A percentile compares a stretch with the other conserved stretches of the same genome.
Conservation (phyloP, 345 rosid species). For the Dipteronia dyeriana region DNA sequence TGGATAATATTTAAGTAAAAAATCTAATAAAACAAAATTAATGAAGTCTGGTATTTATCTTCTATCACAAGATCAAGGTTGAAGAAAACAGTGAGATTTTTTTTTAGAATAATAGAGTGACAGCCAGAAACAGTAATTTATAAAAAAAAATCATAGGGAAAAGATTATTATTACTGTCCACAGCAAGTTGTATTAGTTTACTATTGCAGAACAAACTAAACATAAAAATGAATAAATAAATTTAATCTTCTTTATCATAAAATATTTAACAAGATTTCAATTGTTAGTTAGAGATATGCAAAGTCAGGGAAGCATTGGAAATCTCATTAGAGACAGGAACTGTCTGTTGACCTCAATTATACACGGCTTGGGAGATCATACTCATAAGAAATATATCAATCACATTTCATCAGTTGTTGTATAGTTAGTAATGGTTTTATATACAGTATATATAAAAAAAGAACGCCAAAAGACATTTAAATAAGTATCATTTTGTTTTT, state of each 20-base stretch:
- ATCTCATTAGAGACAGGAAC: neutral
- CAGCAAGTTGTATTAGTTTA: neutral
- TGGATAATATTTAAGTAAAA: too few relatives aligned
- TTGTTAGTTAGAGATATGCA: neutral
- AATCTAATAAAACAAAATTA: too few relatives aligned
- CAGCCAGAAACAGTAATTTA: neutral
- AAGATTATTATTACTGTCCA: neutral
- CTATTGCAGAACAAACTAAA: neutral
- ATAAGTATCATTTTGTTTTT: too few relatives aligned
- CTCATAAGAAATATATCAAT: too few relatives aligned
- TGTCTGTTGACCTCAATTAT: neutral
- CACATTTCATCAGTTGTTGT: too few relatives aligned
- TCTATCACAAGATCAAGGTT: neutral
- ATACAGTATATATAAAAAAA: too few relatives aligned
- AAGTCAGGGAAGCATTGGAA: neutral
- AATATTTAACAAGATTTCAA: neutral
- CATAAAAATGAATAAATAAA: neutral
- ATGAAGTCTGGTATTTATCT: too few relatives aligned
- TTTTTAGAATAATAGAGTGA: neutral
- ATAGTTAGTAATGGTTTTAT: too few relatives aligned
- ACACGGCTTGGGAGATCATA: neutral
- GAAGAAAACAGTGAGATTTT: neutral
- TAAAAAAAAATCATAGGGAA: neutral
- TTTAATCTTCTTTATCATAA: neutral
- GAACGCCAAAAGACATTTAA: too few relatives aligned